phyloP scores from a whole-genome alignment of 176 grass and related monocot genomes.

The Triticum timopheevii region DNA sequence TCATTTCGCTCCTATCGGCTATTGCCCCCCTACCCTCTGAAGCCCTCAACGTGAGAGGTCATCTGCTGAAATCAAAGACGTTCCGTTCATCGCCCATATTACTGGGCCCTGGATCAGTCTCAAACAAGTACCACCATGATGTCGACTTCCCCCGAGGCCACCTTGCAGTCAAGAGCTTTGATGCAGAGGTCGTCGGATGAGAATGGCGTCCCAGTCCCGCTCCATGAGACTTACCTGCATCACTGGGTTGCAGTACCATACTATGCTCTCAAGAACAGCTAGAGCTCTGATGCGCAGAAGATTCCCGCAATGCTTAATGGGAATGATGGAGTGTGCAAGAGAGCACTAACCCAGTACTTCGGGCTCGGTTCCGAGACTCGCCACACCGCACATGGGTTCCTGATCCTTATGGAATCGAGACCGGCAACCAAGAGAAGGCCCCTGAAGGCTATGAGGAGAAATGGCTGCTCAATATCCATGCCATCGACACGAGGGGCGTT shows the following conservation, averaged over 20 bases:
- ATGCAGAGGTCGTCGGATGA: constrained; percentile 79
- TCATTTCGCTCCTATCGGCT: constrained; percentile 3
- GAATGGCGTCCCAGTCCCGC: constrained; percentile 50
- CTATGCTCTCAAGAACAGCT: neutral
- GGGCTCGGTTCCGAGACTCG: constrained; percentile 92
- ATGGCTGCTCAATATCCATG: constrained; percentile 76
- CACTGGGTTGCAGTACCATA: constrained; percentile 76
- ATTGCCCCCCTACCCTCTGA: neutral
- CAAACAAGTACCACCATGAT: constrained; percentile 56
- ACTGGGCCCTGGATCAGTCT: constrained; percentile 58
- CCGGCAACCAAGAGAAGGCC: constrained; percentile 37
- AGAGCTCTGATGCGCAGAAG: neutral
- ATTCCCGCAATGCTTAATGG: neutral
- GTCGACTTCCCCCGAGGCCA: constrained; percentile 72
- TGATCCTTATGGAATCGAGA: constrained; percentile 79
- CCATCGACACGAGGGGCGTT: constrained; percentile 73
- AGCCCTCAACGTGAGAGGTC: constrained; percentile 29
- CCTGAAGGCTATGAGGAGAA: constrained; percentile 65
- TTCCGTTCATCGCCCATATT: constrained; percentile 64
- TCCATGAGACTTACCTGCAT: constrained; percentile 89
- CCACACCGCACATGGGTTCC: constrained; percentile 81
- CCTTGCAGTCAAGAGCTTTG: constrained; percentile 80
- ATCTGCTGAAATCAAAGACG: constrained; percentile 48
- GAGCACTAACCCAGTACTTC: constrained; percentile 59
- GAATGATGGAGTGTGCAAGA: constrained; percentile 69